Evolutionary conservation across 2,329 filamentous ascomycete genomes (phyloP), one percentile per base, ranked within the genome.

Genomic region (Colletotrichum musicola): DNA sequence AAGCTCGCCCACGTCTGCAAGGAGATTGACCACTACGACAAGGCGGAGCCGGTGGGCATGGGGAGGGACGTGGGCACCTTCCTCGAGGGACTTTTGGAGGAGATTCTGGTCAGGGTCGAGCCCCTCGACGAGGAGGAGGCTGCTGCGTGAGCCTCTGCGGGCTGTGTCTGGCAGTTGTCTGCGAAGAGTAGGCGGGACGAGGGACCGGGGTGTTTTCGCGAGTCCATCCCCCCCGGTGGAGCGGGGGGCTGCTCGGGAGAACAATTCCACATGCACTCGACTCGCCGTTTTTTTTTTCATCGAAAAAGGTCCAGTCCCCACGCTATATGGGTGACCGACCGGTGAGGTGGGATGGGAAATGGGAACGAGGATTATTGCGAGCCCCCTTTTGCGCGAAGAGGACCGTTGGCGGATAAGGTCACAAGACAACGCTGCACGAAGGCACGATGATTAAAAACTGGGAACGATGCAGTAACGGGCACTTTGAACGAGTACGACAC

Each of bases 61-160:
- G 95, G 94, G 0, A 91, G 93, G 51, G 95, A 95, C 27, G 94
- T 97, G 2, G 90, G 90, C 51, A 93, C 93, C 1, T 97, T 98
- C 73, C 81, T 98, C 7, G 96, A 99, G 79, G 95, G 95, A 0
- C 88, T 98, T 71, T 82, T 99, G 40, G 96, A 99, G 79, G 96
- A 99, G 83, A 92, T 99, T 25, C 83, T 99, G 22, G 94, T 98
- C 42, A 84, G 96, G 64, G 93, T 98, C 14, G 95, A 98, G 82
- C 93, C 95, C 4, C 85, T 94, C 70, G 93, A 96, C 74, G 93
- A 94, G 73, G 88, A 89, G n/a, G 88, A 89, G 50, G 35, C 66
- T 66, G 66, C 55, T 62, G 66, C 62, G 56, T 69, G 56, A 66
- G 46, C 66, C 62, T 69, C 62, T 61, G 44, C 62, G 42, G 30